Percentiles rank a stretch among this genome's conserved stretches.
phyloP scores from a whole-genome alignment of 2,329 filamentous ascomycete genomes.

The Thermothelomyces thermophilus region DNA sequence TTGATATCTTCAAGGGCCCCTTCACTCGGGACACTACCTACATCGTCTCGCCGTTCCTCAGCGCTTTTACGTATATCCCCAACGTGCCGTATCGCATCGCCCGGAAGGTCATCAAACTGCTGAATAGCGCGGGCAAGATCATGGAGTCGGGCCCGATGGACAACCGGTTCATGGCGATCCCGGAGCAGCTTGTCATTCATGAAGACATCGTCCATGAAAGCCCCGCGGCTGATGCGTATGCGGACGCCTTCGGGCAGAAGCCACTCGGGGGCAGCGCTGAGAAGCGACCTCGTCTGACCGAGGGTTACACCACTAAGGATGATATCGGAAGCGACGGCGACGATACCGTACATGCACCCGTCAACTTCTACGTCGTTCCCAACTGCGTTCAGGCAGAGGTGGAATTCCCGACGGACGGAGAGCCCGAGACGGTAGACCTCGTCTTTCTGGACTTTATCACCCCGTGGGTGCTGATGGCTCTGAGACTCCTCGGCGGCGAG shows the following conservation, averaged over 20 bases:
- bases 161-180: slow-evolving; percentile 43
- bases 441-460: slow-evolving; percentile 90
- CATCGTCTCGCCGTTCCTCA: slow-evolving; percentile 82
- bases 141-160: slow-evolving; percentile 34
- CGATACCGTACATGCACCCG: slow-evolving; percentile 73
- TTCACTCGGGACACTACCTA: slow-evolving; percentile 87
- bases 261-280: slow-evolving; percentile 28
- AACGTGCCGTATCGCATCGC: slow-evolving; percentile 76
- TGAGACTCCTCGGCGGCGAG: slow-evolving; percentile 53
- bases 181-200: slow-evolving; percentile 36
- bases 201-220: slow-evolving; percentile 27
- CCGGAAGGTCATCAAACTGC: slow-evolving; percentile 54
- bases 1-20: slow-evolving; percentile 87
- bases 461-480: slow-evolving; percentile 68
- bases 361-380: slow-evolving; percentile 70
- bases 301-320: slow-evolving; percentile 84
- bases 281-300: slow-evolving; percentile 41
- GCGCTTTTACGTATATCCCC: slow-evolving; percentile 66
- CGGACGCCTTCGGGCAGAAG: slow-evolving; percentile 25
- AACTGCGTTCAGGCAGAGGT: slow-evolving; percentile 73
- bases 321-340: slow-evolving; percentile 80
- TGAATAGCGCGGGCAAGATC: slow-evolving; percentile 51
- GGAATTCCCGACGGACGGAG: slow-evolving; percentile 47
- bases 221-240: slow-evolving; percentile 11
- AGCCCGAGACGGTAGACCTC: slow-evolving; percentile 72